Evolutionary conservation across 768 basidiomycete genomes (phyloP), one percentile per base, ranked within the genome.

Genomic region (Clavaria fumosa): DNA sequence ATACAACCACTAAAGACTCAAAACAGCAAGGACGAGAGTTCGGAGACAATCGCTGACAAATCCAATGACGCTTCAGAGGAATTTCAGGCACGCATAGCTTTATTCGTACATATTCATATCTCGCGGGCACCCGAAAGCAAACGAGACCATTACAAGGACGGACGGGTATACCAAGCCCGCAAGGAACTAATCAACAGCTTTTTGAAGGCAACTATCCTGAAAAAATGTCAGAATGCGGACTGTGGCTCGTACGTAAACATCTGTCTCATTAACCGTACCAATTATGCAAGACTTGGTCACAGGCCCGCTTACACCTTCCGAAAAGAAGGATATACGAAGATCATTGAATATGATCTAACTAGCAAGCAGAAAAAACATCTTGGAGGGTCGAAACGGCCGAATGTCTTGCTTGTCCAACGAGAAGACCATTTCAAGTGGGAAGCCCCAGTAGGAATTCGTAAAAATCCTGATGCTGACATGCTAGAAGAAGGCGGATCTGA

Each of bases 311-410:
- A 85, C 53, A 86, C 89, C 0, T 88, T 83, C 58, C 79, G 91
- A 37, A 96, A 88, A 56, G 95, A 99, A 51, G 88, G 85, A 0
- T 68, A 83, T 55, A 86, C 82, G 35, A 97, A 96, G 60, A 70
- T 99, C 39, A 79, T 97, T 52, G 90, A 97, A 60, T 85, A 86
- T 51, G 90, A 91, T 48, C 67, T 97, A 22, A 65, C 84, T 4
- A 35, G 55, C 2, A 93, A 89, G 56, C 78, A 88, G 53, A 89
- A 84, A 56, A 66, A 55, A 4, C 65, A 70, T 12, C 23, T 36
- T 23, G 23, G 34, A 1, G 34, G 33, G 9, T 53, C 77, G 39
- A 73, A 62, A 46, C 72, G 85, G n/a, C 83, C 79, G 10, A 68
- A 91, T 53, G 82, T 95, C 11, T 63, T 93, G 33, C 57, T 66